Conservation (phyloP, 768 basidiomycete genomes). For the Cytidiella melzeri region DNA sequence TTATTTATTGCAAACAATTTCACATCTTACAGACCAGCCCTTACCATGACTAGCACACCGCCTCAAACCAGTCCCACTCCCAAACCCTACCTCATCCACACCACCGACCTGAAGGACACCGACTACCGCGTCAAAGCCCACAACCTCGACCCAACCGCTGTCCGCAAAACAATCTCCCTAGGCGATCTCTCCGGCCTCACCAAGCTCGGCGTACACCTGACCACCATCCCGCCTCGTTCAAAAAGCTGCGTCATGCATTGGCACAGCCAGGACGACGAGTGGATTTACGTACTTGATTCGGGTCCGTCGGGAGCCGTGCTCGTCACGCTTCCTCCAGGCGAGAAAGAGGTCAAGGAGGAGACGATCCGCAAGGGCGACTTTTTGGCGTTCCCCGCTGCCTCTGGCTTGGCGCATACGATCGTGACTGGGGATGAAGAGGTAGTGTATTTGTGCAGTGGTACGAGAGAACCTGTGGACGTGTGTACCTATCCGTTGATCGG, state of each 20-base stretch:
- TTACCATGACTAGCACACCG: too few relatives aligned
- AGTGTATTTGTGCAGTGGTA: slow-evolving; percentile 22
- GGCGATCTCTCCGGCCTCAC: slow-evolving; percentile 15
- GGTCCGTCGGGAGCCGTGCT: slow-evolving; percentile 10
- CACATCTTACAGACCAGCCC: too few relatives aligned
- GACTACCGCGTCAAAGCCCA: slow-evolving; percentile 1
- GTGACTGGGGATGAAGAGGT: slow-evolving; percentile 16
- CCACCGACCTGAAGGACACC: too few relatives aligned
- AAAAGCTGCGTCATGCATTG: slow-evolving; percentile 16
- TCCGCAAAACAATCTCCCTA: slow-evolving; percentile 11
- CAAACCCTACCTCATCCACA: too few relatives aligned
- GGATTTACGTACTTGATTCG: slow-evolving; percentile 16
- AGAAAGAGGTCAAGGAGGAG: slow-evolving; percentile 13
- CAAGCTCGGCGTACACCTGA: slow-evolving; percentile 16
- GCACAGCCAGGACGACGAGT: slow-evolving; percentile 19
- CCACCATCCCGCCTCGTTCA: slow-evolving; percentile 11
- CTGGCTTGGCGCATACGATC: slow-evolving; percentile 14
- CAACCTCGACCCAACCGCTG: slow-evolving; percentile 5
- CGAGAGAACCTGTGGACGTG: slow-evolving; percentile 16
- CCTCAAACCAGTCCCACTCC: too few relatives aligned
- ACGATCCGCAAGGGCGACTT: slow-evolving; percentile 18
- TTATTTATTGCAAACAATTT: too few relatives aligned
- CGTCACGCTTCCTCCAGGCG: background rate
- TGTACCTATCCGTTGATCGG: slow-evolving; percentile 15
- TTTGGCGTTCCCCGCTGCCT: slow-evolving; percentile 19